phyloP scores from a whole-genome alignment of 225 moss, liverwort and hornwort species.

The Thuidium tamariscinum region DNA sequence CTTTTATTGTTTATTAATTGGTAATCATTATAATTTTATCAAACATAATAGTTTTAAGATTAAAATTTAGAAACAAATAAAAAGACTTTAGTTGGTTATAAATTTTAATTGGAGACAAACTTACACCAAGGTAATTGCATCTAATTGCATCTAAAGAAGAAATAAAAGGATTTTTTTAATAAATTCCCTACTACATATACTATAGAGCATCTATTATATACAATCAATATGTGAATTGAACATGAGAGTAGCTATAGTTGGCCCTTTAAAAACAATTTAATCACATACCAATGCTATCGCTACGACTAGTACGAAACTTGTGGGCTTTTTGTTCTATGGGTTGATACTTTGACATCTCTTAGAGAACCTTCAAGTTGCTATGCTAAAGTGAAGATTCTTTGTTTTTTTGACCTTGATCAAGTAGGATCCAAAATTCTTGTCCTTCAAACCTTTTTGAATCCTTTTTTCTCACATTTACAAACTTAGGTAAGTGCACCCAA shows the following conservation, averaged over 20 bases:
- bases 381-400: fast-evolving
- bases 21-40: too few relatives aligned
- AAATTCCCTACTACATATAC: not conserved
- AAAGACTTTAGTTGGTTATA: not conserved
- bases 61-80: not conserved
- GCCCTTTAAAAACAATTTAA: not conserved
- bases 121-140: fast-evolving
- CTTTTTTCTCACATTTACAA: fast-evolving
- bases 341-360: not conserved
- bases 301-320: not conserved
- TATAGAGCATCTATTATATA: too few relatives aligned
- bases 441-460: not conserved
- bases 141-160: not conserved
- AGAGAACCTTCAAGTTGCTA: fast-evolving
- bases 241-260: fast-evolving
- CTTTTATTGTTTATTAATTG: not conserved
- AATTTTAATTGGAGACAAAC: not conserved
- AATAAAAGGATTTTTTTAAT: fast-evolving
- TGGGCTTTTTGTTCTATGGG: fast-evolving
- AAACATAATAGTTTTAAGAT: not conserved
- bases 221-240: not conserved
- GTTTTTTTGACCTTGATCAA: not conserved
- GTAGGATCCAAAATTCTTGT: not conserved
- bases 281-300: fast-evolving
- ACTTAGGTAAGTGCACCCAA: fast-evolving